Base-by-base conservation (phyloP, 768 basidiomycete genomes). In the Podaxis mareebaensis region DNA sequence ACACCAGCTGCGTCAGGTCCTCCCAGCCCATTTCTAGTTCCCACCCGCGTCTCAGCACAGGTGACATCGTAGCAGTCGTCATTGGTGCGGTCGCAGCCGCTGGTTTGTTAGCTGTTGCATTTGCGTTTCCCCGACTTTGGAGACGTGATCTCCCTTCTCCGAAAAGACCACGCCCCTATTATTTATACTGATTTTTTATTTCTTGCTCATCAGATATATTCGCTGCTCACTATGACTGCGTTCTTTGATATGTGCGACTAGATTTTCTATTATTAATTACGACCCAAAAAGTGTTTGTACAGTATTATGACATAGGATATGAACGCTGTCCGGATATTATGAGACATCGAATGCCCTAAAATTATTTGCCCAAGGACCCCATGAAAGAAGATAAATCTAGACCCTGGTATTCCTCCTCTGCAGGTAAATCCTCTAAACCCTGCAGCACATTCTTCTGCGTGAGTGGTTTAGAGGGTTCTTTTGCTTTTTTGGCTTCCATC, bases 321-420 rank as follows among this genome's bases (percentile, higher is more conserved):
- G 24, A 58, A 42, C 20, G 38, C 54, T 20, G 22, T 40, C 38
- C 39, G 36, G 12, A 30, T 56, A 20, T 46, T 17, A 46, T 46
- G 44, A 15, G 12, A n/a, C 40, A 15, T 42, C 17, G 12, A 15
- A 42, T 15, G 15, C 40, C 17, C 13, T 42, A 48, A 24, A 60
- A 58, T 61, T 40, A 85, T 75, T 83, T 81, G 68, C 84, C 85
- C 53, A 95, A 78, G n/a, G 93, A 92, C 63, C 86, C 85, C 88
- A 98, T 89, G 78, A 96, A 98, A 71, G 84, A 88, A 49, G 90
- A 87, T 63, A 98, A 77, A 68, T 96, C 93, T 69, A 97, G 75
- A 56, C 86, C 87, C 72, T 92, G 87, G 71, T 97, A 99, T 76
- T 99, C 96, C 60, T 96, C 92, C 71, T 96, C 95, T 48, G 89